Conservation (phyloP, 257 asterid species). For the Solanum sparsipilum region DNA sequence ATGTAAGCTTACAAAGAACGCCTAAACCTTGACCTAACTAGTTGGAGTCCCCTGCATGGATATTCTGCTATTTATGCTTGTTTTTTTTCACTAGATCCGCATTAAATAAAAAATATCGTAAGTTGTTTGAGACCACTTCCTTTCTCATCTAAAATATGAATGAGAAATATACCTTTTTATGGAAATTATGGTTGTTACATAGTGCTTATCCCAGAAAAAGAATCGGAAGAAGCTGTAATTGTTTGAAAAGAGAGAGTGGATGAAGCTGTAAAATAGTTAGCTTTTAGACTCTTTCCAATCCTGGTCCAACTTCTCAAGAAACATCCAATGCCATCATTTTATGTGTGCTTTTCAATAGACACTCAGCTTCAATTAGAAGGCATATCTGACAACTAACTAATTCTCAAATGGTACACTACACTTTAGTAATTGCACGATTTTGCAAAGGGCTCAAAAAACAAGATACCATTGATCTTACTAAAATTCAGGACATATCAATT, state of each 20-base stretch:
- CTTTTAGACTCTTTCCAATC: background rate
- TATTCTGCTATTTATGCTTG: background rate
- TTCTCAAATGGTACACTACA: background rate
- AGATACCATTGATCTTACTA: background rate
- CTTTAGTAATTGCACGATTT: background rate
- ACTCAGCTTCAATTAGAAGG: background rate
- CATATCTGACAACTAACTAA: background rate
- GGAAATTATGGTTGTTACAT: background rate
- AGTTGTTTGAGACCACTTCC: background rate
- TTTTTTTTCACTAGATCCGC: background rate
- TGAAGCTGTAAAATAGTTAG: background rate
- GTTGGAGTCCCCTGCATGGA: background rate
- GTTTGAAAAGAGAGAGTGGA: background rate
- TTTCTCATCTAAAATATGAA: background rate
- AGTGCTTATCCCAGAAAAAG: background rate
- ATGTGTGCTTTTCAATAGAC: background rate
- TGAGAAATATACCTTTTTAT: background rate
- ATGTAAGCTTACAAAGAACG: background rate
- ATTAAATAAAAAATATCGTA: background rate
- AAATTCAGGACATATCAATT: background rate
- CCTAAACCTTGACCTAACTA: background rate
- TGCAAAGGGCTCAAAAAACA: background rate
- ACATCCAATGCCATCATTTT: background rate
- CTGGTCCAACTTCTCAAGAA: background rate
- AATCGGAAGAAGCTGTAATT: background rate